Evolutionary conservation across 371 early-diverging fungal species (phyloP).

Genomic region (Mortierella sp.): DNA sequence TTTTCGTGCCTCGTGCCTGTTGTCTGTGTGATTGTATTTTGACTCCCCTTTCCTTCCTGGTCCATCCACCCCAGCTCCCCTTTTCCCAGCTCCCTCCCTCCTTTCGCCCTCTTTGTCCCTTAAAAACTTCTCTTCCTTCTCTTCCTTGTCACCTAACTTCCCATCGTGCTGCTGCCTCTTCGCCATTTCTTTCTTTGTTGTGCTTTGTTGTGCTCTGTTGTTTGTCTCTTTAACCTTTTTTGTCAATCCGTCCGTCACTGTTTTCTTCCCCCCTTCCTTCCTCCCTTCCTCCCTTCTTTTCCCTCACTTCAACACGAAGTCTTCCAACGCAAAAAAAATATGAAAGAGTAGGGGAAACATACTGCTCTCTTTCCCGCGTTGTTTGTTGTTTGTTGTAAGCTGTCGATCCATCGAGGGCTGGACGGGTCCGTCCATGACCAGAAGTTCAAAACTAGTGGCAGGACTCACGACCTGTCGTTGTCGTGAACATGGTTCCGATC

Average conservation of each 20-base stretch:
- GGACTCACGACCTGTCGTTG: neutral
- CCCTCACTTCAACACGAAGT: neutral
- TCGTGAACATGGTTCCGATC: constrained; percentile 3
- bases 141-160: neutral
- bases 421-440: neutral
- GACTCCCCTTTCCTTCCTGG: neutral
- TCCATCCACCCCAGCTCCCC: neutral
- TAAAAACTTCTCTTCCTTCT: neutral
- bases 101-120: neutral
- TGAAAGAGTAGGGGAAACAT: neutral
- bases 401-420: neutral
- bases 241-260: neutral
- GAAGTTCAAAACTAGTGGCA: neutral
- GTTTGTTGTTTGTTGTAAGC: neutral
- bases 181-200: neutral
- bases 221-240: neutral
- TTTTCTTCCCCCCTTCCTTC: neutral
- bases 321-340: neutral
- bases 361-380: neutral
- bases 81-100: neutral
- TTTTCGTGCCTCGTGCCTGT: neutral
- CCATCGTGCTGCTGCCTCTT: neutral
- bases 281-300: neutral
- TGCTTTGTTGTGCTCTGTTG: neutral
- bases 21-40: neutral